Conservation (phyloP, 345 rosid genomes). For the Acer campestre region DNA sequence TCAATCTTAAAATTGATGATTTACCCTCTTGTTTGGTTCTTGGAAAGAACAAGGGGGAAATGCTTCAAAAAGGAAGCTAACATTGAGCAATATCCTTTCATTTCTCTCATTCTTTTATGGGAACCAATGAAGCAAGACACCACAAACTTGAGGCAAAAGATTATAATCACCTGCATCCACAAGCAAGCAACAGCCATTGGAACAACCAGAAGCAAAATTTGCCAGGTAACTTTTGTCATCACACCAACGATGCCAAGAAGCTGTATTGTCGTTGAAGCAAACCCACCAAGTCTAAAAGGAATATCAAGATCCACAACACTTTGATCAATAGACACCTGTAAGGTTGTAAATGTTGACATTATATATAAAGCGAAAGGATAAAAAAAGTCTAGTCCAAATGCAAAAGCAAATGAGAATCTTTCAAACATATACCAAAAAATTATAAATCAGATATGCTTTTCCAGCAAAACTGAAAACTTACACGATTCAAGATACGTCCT, state of each 20-base stretch:
- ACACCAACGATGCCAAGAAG: slow-evolving; percentile 95
- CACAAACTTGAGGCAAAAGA: neutral
- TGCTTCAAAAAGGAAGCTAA: slow-evolving; percentile 9
- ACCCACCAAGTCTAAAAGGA: slow-evolving; percentile 98
- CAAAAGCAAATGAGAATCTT: slow-evolving; percentile 11
- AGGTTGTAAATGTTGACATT: slow-evolving; percentile 16
- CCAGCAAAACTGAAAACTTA: slow-evolving; percentile 39
- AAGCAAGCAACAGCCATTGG: slow-evolving; percentile 98
- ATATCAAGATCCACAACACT: slow-evolving; percentile 99
- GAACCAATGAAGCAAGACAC: slow-evolving; percentile 11
- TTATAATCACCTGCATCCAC: slow-evolving; percentile 91
- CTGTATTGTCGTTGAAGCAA: slow-evolving; percentile 99
- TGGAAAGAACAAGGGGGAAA: neutral
- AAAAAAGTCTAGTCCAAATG: neutral
- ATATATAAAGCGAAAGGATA: slow-evolving; percentile 11
- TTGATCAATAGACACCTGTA: slow-evolving; percentile 97
- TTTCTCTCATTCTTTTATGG: slow-evolving; percentile 7
- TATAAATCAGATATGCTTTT: slow-evolving; percentile 1
- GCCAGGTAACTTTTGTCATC: slow-evolving; percentile 97
- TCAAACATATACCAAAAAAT: neutral
- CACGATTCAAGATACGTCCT: slow-evolving; percentile 95
- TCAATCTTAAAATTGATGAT: neutral
- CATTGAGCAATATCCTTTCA: slow-evolving; percentile 8
- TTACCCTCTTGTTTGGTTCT: slow-evolving; percentile 8
- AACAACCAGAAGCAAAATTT: slow-evolving; percentile 91